Percentiles rank a stretch among this genome's conserved stretches.
These are phyloP conservation scores for Pyracantha coccinea DNA, from an alignment of 331 rosid species.

Conservation along the genomic window DNA sequence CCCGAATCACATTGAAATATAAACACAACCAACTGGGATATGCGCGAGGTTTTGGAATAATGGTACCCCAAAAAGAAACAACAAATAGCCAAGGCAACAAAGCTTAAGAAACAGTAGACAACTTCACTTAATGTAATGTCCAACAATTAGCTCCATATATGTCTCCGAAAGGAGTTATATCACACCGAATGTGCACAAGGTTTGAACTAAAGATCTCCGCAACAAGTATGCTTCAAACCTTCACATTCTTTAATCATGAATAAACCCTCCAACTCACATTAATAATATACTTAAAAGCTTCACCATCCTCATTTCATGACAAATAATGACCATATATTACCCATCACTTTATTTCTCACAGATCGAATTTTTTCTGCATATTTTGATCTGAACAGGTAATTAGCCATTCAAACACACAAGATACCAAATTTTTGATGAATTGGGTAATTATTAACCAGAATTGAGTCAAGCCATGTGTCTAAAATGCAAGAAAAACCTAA, in stretches of 20 bases:
- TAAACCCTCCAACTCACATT: not conserved
- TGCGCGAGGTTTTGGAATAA: no score
- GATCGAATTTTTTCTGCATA: not conserved
- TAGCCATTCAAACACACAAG: not conserved
- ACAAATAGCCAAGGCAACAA: not conserved
- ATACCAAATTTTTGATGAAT: not conserved
- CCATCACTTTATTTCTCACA: not conserved
- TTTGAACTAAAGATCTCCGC: not conserved
- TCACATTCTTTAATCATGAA: not conserved
- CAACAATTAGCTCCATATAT: no score
- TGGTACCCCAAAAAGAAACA: not conserved
- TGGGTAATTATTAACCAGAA: not conserved
- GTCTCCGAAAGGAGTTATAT: no score
- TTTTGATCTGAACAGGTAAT: not conserved
- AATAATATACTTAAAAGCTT: not conserved
- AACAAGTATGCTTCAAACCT: not conserved
- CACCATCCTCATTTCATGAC: not conserved
- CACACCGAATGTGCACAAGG: not conserved
- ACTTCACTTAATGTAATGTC: no score
- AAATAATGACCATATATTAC: not conserved
- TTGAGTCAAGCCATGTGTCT: not conserved
- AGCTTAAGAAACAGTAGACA: not conserved
- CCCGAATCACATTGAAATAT: not conserved
- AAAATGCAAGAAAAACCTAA: not conserved
- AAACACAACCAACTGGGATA: not conserved